Base-by-base conservation (phyloP, 352 stramenopile species). In the Globisporangium recalcitrans region DNA sequence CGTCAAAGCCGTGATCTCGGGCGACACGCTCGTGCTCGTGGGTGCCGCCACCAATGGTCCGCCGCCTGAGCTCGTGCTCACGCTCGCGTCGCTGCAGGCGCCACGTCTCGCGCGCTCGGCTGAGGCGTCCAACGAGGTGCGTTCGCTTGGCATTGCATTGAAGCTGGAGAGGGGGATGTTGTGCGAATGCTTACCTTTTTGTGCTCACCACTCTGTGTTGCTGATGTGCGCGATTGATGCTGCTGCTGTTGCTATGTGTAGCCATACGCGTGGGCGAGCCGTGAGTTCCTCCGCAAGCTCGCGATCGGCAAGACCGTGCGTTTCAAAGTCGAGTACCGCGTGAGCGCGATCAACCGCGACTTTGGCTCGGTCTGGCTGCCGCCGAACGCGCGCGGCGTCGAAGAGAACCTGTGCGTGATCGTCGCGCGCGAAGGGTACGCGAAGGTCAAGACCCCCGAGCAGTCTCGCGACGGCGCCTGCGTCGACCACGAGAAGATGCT, bases 1-100 rank as follows among this genome's bases (percentile, higher is more conserved):
- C 55, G 96, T 99, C 65, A 99, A 99, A 75, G 96, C 91, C 56
- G 96, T 99, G 56, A 74, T 99, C 42, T 98, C 91, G 44, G 97
- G 97, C 59, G 97, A 99, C 79, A 99, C 97, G 42, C 75, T 99
- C 36, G 81, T 99, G 68, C 85, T 99, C 54, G 82, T 99, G 47
- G 97, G 96, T 48, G 82, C 87, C 38, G 68, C 79, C 40, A 78
- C 71, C 16, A 92, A 91, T 60, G 91, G 84, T 3, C 86, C 87
- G 36, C 89, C 96, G 32, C 95, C 96, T 1, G 97, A 99, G 78
- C 85, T 99, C 34, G 85, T 98, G 72, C 89, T 99, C 49, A 99
- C 96, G 51, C 88, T 99, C 32, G 85, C 97, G 64, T 97, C 88
- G 54, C 87, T 99, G 13, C 88, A 95, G 62, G 96, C 97, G 56